Percentiles rank a stretch among this genome's conserved stretches.
These are phyloP conservation scores for Dictyostelium capitatum DNA, from an alignment of 78 protist species.

Conservation along the genomic window DNA sequence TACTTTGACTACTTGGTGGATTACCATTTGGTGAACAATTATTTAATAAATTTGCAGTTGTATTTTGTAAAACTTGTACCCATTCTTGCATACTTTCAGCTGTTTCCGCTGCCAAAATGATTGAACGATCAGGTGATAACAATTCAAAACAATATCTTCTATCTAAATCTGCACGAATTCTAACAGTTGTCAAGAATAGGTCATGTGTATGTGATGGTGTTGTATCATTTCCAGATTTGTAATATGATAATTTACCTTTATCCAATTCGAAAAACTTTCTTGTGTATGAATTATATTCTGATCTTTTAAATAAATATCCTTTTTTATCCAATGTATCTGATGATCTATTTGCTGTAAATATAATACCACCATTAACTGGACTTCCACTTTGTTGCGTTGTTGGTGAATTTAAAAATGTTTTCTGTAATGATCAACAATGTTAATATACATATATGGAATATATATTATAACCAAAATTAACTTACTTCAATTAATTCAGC, in stretches of 20 bases:
- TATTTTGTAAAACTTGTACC: slow-evolving; percentile 77
- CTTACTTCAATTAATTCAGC: slow-evolving; percentile 41
- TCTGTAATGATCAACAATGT: no score
- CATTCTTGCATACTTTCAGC: slow-evolving; percentile 81
- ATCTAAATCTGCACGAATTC: slow-evolving; percentile 71
- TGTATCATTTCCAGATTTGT: slow-evolving; percentile 58
- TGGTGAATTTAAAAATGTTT: slow-evolving; percentile 15
- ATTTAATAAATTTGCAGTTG: slow-evolving; percentile 76
- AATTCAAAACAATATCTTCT: slow-evolving; percentile 81
- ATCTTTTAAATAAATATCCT: slow-evolving; percentile 65
- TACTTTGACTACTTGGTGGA: not conserved
- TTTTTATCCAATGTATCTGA: slow-evolving; percentile 29
- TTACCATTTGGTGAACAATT: slow-evolving; percentile 60
- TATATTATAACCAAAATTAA: not conserved
- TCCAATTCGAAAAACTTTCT: slow-evolving; percentile 63
- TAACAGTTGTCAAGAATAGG: slow-evolving; percentile 57
- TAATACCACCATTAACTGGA: slow-evolving; percentile 60
- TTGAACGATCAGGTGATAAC: slow-evolving; percentile 76
- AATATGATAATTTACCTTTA: slow-evolving; percentile 75
- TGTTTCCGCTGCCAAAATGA: slow-evolving; percentile 67
- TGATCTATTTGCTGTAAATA: slow-evolving; percentile 43
- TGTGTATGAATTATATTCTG: slow-evolving; percentile 62
- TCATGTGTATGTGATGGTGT: slow-evolving; percentile 77
- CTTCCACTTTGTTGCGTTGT: slow-evolving; percentile 8
- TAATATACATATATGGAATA: no score